phyloP scores from a whole-genome alignment of 805 yeast species.

The Metschnikowia noctiluminum region DNA sequence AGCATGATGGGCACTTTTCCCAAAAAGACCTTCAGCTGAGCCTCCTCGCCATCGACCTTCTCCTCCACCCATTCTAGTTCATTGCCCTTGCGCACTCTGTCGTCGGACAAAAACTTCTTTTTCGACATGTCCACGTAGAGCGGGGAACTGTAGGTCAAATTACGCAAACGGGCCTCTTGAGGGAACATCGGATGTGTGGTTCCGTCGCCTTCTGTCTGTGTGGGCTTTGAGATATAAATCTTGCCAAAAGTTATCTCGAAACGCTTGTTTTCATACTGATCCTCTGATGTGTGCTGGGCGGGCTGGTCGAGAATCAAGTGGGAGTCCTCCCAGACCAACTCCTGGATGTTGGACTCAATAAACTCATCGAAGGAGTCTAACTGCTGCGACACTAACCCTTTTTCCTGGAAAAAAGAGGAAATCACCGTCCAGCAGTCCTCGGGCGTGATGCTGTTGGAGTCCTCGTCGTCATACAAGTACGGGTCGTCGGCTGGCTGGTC shows the following conservation, averaged over 20 bases:
- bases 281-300: slow-evolving; percentile 92
- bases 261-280: slow-evolving; percentile 85
- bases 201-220: slow-evolving; percentile 99
- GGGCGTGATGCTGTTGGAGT: slow-evolving; percentile 69
- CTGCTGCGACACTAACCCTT: slow-evolving; percentile 97
- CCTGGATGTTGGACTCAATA: slow-evolving; percentile 94
- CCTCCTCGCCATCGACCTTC: slow-evolving; percentile 52
- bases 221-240: slow-evolving; percentile 92
- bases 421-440: slow-evolving; percentile 99
- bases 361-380: slow-evolving; percentile 97
- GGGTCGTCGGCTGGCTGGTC: slow-evolving; percentile 47
- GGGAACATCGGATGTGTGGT: slow-evolving; percentile 99
- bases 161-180: slow-evolving; percentile 95
- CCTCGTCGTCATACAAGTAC: slow-evolving; percentile 63
- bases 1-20: slow-evolving; percentile 99
- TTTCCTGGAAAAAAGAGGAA: slow-evolving; percentile 91
- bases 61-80: slow-evolving; percentile 55
- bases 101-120: slow-evolving; percentile 79
- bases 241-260: slow-evolving; percentile 98
- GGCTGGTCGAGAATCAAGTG: slow-evolving; percentile 94
- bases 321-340: slow-evolving; percentile 92
- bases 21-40: slow-evolving; percentile 71
- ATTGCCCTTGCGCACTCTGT: slow-evolving; percentile 49
- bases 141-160: slow-evolving; percentile 94
- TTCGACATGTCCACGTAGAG: slow-evolving; percentile 94